phyloP scores from a whole-genome alignment of 129 eudicot species.

The Heracleum sosnowskyi region DNA sequence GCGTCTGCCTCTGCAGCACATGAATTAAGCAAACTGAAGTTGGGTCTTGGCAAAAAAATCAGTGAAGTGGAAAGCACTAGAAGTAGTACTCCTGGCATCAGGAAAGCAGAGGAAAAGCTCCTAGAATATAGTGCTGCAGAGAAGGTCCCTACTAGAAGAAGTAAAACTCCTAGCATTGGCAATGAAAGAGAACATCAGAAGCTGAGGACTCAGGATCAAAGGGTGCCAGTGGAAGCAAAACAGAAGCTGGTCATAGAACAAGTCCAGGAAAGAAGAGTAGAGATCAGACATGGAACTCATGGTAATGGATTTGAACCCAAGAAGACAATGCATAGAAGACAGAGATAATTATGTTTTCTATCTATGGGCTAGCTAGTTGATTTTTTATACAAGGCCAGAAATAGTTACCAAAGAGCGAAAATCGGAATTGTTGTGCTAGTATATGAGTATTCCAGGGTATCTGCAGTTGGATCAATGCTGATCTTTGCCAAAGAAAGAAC shows the following conservation, averaged over 20 bases:
- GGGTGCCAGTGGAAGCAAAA: slow-evolving; percentile 8
- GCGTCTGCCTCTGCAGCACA: slow-evolving; percentile 1
- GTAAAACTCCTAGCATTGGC: slow-evolving; percentile 22
- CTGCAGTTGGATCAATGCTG: not conserved
- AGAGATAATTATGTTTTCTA: not conserved
- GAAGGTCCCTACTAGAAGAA: slow-evolving; percentile 16
- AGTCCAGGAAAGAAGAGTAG: not conserved
- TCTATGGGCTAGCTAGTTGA: not conserved
- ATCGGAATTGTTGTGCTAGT: not conserved
- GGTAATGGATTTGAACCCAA: not conserved
- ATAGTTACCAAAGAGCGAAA: not conserved
- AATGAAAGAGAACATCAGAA: slow-evolving; percentile 13
- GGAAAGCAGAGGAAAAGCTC: slow-evolving; percentile 9
- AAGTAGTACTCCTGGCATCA: slow-evolving; percentile 21
- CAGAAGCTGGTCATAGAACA: not conserved
- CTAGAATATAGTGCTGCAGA: not conserved
- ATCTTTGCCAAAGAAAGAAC: not conserved
- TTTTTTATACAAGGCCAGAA: not conserved
- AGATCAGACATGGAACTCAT: not conserved
- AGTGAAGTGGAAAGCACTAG: slow-evolving; percentile 11
- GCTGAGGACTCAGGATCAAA: slow-evolving; percentile 11
- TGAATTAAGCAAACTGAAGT: slow-evolving; percentile 15
- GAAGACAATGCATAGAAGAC: not conserved
- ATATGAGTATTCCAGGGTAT: not conserved
- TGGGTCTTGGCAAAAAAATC: slow-evolving; percentile 17